Percentiles rank a stretch among this genome's conserved stretches.
Conservation (phyloP, 768 basidiomycete species). For the Tulasnella sp. region DNA sequence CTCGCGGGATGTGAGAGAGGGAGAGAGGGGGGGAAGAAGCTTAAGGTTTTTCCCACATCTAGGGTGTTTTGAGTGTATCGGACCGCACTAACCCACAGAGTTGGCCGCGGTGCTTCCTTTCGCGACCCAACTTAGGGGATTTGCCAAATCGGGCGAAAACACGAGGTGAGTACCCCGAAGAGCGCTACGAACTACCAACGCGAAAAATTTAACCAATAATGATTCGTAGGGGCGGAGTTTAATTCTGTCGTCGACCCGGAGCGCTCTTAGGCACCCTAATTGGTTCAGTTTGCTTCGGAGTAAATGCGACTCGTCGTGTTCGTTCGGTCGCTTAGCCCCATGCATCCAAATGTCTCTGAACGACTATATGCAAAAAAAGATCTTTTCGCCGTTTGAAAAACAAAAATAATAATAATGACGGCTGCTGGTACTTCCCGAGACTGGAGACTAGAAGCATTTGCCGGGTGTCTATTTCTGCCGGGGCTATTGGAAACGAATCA, state of each 20-base stretch:
- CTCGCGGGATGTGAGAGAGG: not conserved
- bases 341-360: not conserved
- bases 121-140: not conserved
- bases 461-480: not conserved
- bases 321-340: not conserved
- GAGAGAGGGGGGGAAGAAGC: not conserved
- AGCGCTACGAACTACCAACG: not conserved
- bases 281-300: not conserved
- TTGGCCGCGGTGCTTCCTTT: conserved; percentile 1
- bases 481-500: not conserved
- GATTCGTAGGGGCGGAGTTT: not conserved
- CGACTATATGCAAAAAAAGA: not conserved
- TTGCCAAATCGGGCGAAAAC: not conserved
- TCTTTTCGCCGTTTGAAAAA: not conserved
- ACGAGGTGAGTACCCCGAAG: conserved; percentile 4
- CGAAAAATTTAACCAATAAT: not conserved
- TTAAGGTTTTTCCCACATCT: not conserved
- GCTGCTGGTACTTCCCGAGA: not conserved
- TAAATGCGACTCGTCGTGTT: not conserved
- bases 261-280: not conserved
- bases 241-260: not conserved
- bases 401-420: too few relatives aligned
- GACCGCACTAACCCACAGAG: conserved; percentile 7
- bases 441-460: not conserved
- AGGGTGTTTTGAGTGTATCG: not conserved